phyloP scores from a whole-genome alignment of 2,329 filamentous ascomycete genomes.

The Pestalotiopsis sp. region DNA sequence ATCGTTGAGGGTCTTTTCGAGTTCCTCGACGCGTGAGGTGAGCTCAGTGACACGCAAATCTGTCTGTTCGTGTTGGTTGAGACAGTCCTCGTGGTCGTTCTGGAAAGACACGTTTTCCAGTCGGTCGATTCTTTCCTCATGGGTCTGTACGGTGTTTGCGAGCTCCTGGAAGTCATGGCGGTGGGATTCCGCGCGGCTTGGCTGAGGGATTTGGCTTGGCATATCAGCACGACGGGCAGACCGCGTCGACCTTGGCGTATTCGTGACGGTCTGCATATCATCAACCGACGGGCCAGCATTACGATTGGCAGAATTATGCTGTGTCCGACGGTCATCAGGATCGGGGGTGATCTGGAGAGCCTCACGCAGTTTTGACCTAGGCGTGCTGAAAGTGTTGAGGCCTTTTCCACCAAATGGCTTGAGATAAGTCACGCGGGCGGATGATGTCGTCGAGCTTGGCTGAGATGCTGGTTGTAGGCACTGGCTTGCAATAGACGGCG shows the following conservation, averaged over 20 bases:
- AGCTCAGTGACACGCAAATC: conserved; percentile 71
- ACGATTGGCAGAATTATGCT: conserved; percentile 19
- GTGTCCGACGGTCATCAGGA: conserved; percentile 21
- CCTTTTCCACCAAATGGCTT: conserved; percentile 59
- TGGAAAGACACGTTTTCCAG: conserved; percentile 73
- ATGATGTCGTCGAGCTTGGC: conserved; percentile 53
- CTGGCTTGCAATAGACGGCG: conserved; percentile 52
- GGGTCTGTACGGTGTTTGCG: conserved; percentile 55
- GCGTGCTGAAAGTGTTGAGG: conserved; percentile 52
- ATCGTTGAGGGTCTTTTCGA: conserved; percentile 56
- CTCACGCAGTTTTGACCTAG: conserved; percentile 31
- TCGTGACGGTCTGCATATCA: conserved; percentile 30
- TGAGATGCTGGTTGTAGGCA: conserved; percentile 54
- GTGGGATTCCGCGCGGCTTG: conserved; percentile 23
- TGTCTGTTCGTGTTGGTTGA: conserved; percentile 66
- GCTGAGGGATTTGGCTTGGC: conserved; percentile 20
- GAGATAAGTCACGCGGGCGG: conserved; percentile 51
- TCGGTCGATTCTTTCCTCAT: conserved; percentile 66
- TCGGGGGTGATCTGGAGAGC: conserved; percentile 30
- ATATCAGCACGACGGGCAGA: conserved; percentile 25
- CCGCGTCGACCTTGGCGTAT: conserved; percentile 31
- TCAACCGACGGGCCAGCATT: conserved; percentile 24
- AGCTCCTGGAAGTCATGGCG: conserved; percentile 46
- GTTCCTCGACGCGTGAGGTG: conserved; percentile 63
- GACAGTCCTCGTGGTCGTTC: conserved; percentile 67